Evolutionary conservation across 129 eudicot genomes (phyloP).

Genomic region (Artemisia argyi): DNA sequence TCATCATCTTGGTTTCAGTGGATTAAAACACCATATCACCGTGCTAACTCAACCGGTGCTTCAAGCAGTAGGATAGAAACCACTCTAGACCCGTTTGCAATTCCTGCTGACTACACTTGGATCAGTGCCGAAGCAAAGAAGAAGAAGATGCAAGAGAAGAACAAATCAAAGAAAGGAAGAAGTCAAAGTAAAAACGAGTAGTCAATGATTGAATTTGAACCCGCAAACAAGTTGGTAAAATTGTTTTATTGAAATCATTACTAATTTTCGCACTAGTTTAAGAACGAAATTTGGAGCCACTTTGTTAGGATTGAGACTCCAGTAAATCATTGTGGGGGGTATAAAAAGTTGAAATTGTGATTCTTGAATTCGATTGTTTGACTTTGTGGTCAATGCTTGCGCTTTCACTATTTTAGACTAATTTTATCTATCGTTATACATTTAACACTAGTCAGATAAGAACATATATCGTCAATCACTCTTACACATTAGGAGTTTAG

Average conservation of each 20-base stretch:
- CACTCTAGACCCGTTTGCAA: constrained; percentile 70
- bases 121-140: constrained; percentile 88
- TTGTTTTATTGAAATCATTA: constrained; percentile 27
- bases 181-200: constrained; percentile 39
- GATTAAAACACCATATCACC: constrained; percentile 84
- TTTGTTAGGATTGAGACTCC: constrained; percentile 37
- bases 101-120: constrained; percentile 85
- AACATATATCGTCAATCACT: constrained; percentile 3
- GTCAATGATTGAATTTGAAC: constrained; percentile 20
- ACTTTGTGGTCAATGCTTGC: constrained; percentile 42
- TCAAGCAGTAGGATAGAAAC: constrained; percentile 64
- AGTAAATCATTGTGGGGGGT: constrained; percentile 80
- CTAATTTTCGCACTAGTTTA: constrained; percentile 40
- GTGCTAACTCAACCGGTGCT: constrained; percentile 47
- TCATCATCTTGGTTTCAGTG: constrained; percentile 91
- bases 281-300: constrained; percentile 37
- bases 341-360: constrained; percentile 47
- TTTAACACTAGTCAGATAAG: neutral
- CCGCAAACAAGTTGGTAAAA: constrained; percentile 24
- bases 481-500: neutral
- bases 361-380: constrained; percentile 50
- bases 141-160: constrained; percentile 93
- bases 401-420: constrained; percentile 25
- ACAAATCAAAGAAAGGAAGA: constrained; percentile 68
- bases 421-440: neutral